Conservation (phyloP, 495 filamentous ascomycete genomes). For the Talaromyces stipitatus region DNA sequence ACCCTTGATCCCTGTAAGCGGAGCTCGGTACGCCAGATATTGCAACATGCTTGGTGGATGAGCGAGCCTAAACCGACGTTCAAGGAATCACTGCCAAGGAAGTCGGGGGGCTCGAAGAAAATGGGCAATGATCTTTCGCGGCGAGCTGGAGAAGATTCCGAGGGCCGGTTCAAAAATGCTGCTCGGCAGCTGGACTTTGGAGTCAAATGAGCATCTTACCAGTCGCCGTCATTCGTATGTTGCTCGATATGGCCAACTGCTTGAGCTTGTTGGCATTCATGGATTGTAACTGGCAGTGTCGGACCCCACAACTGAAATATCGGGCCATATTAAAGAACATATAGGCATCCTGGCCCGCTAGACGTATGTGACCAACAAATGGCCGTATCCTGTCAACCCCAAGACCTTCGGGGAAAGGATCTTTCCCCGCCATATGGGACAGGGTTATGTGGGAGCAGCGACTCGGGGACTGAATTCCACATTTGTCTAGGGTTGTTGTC, state of each 20-base stretch:
- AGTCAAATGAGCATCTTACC: constrained; percentile 29
- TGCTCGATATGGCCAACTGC: background rate
- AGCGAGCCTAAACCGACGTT: constrained; percentile 74
- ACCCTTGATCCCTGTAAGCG: constrained; percentile 77
- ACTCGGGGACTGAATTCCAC: background rate
- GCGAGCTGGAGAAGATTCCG: constrained; percentile 64
- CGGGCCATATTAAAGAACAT: background rate
- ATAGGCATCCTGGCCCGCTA: background rate
- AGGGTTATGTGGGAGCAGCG: background rate
- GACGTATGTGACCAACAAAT: background rate
- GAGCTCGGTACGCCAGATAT: constrained; percentile 62
- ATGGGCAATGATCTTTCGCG: constrained; percentile 80
- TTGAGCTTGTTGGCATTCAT: background rate
- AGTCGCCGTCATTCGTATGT: background rate
- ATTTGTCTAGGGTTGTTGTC: background rate
- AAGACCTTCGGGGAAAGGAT: background rate
- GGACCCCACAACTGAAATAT: background rate
- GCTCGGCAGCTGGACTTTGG: constrained; percentile 86
- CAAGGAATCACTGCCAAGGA: constrained; percentile 74
- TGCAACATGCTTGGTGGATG: constrained; percentile 83
- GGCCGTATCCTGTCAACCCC: background rate
- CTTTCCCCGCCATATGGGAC: background rate
- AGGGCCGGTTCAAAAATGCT: constrained; percentile 59
- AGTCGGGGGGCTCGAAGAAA: constrained; percentile 59
- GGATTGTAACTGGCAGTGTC: background rate